These are phyloP conservation scores for Yarrowia phangngaensis DNA, from an alignment of 805 yeast genomes.

Conservation along the genomic window DNA sequence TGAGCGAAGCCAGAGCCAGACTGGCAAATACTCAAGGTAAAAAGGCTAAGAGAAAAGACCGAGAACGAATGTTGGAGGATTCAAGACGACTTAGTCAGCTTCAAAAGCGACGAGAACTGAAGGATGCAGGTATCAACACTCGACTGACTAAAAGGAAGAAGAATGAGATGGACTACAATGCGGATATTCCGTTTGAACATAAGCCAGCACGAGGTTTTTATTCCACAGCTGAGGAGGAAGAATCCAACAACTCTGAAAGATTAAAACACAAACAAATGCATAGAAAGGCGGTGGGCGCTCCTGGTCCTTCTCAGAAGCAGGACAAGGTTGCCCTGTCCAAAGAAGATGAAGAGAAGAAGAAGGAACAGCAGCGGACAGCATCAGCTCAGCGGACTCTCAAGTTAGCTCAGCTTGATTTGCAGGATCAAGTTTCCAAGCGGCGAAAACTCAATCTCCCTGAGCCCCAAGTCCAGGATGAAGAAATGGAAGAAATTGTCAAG, in stretches of 20 bases:
- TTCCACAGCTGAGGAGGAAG: conserved; percentile 60
- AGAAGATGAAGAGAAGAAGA: conserved; percentile 32
- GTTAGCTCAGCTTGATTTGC: conserved; percentile 35
- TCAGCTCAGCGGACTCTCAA: conserved; percentile 34
- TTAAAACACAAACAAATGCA: conserved; percentile 38
- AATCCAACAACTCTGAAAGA: conserved; percentile 37
- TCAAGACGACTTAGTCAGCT: conserved; percentile 68
- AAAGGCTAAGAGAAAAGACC: conserved; percentile 82
- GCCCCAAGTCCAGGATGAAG: conserved; percentile 38
- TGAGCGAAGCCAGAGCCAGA: conserved; percentile 91
- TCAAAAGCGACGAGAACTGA: conserved; percentile 55
- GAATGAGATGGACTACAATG: conserved; percentile 73
- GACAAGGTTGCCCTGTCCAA: conserved; percentile 28
- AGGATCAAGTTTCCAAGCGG: conserved; percentile 41
- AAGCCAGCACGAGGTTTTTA: conserved; percentile 63
- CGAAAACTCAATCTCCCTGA: conserved; percentile 42
- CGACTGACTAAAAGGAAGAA: conserved; percentile 46
- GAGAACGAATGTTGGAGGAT: conserved; percentile 80
- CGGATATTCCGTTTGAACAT: conserved; percentile 76
- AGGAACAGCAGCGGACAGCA: conserved; percentile 35
- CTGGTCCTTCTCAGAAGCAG: conserved; percentile 29
- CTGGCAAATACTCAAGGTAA: conserved; percentile 90
- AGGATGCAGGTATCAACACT: conserved; percentile 34
- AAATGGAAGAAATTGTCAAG: conserved; percentile 37
- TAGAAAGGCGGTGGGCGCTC: conserved; percentile 35